Evolutionary conservation across 768 basidiomycete species (phyloP).

Genomic region (Trametes sanguinea): DNA sequence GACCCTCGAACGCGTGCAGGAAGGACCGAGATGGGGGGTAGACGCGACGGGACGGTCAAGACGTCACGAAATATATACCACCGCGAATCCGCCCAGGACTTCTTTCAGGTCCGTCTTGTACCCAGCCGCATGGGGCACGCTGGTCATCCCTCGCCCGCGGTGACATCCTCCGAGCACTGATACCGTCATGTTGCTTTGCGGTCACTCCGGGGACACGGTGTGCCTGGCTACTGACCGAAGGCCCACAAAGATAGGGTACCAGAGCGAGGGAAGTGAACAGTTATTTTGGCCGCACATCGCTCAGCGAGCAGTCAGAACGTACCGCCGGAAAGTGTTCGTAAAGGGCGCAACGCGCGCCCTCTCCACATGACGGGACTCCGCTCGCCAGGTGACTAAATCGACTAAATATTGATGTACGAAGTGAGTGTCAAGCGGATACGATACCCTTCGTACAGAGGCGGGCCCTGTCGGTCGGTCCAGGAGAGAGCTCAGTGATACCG

Average conservation of each 20-base stretch:
- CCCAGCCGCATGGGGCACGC: conserved; percentile 12
- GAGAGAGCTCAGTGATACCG: background rate
- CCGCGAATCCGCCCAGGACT: background rate
- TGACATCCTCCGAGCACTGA: conserved; percentile 13
- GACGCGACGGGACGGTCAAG: conserved; percentile 7
- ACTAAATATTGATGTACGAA: conserved; percentile 11
- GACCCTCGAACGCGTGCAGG: conserved; percentile 2
- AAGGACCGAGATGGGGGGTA: background rate
- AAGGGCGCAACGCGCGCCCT: background rate
- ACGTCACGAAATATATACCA: conserved; percentile 10
- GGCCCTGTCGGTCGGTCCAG: background rate
- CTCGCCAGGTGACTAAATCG: conserved; percentile 5
- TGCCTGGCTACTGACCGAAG: conserved; percentile 18
- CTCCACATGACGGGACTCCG: conserved; percentile 9
- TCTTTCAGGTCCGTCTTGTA: conserved; percentile 10
- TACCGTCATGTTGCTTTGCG: conserved; percentile 2
- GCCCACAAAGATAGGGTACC: conserved; percentile 3
- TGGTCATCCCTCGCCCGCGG: background rate
- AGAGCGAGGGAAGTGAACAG: conserved; percentile 5
- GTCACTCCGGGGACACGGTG: background rate
- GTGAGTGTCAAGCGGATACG: conserved; percentile 6
- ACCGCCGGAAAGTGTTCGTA: background rate
- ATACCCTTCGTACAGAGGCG: background rate
- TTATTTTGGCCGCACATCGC: conserved; percentile 15
- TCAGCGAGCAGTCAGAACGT: conserved; percentile 9